A percentile compares a stretch with the other conserved stretches of the same genome.
Conservation (phyloP, 768 basidiomycete species). For the Leucosporidium creatinivorum region DNA sequence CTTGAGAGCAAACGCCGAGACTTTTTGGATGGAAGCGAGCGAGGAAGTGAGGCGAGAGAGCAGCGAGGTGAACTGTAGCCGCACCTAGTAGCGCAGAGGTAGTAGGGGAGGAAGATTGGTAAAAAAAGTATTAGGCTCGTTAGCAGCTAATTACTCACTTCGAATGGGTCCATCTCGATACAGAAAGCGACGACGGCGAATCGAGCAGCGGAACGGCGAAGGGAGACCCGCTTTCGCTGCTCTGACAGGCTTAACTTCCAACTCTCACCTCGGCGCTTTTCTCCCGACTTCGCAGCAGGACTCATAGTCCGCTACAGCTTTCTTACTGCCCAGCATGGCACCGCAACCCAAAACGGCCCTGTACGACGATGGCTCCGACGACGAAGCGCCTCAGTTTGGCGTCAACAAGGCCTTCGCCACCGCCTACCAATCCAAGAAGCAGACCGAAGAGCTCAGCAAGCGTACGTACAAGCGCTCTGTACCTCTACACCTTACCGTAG, state of each 20-base stretch:
- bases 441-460: constrained; percentile 73
- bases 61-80: constrained; percentile 44
- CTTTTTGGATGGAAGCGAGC: constrained; percentile 44
- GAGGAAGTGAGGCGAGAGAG: constrained; percentile 44
- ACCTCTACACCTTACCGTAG: background rate
- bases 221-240: too few species aligned
- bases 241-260: too few species aligned
- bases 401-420: constrained; percentile 73
- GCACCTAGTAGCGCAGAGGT: constrained; percentile 27
- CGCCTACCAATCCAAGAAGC: constrained; percentile 73
- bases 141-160: too few species aligned
- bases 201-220: too few species aligned
- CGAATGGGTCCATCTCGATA: too few species aligned
- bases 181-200: too few species aligned
- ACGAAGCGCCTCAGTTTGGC: constrained; percentile 44
- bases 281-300: too few species aligned
- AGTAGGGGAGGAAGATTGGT: too few species aligned
- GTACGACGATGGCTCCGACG: constrained; percentile 11
- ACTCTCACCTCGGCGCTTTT: too few species aligned
- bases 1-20: constrained; percentile 44
- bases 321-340: too few species aligned
- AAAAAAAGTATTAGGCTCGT: too few species aligned
- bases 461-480: constrained; percentile 47
- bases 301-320: too few species aligned
- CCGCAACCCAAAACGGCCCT: constrained; percentile 2